Percentiles rank a stretch among this genome's conserved stretches.
Conservation (phyloP, 257 asterid species). For the Fraxinus pennsylvanica region DNA sequence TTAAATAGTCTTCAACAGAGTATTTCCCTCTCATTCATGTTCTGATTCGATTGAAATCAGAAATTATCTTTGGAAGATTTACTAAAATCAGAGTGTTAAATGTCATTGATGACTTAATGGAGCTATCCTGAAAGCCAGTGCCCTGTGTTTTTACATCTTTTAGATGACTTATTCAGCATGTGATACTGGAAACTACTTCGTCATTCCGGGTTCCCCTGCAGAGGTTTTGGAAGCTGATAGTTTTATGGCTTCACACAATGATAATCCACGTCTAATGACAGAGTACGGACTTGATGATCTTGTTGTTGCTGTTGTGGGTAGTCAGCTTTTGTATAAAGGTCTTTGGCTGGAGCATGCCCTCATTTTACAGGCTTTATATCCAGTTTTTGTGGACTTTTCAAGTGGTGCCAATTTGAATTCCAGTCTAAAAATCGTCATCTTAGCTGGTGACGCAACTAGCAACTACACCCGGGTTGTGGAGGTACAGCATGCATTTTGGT, state of each 20-base stretch:
- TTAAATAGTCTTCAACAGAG: not conserved
- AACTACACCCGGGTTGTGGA: slow-evolving; percentile 71
- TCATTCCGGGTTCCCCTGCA: slow-evolving; percentile 79
- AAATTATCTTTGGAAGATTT: not conserved
- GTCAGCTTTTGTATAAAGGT: slow-evolving; percentile 69
- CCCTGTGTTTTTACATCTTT: slow-evolving; percentile 29
- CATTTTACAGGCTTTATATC: slow-evolving; percentile 70
- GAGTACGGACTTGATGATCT: slow-evolving; percentile 49
- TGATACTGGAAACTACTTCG: slow-evolving; percentile 89
- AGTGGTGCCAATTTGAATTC: slow-evolving; percentile 43
- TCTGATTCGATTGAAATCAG: not conserved
- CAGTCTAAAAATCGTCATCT: slow-evolving; percentile 60
- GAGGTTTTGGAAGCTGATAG: slow-evolving; percentile 66
- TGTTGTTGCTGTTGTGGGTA: slow-evolving; percentile 70
- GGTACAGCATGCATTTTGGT: slow-evolving; percentile 44
- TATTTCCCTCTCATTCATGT: not conserved
- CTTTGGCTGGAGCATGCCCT: slow-evolving; percentile 92
- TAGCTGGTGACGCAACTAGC: slow-evolving; percentile 56
- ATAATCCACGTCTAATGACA: slow-evolving; percentile 35
- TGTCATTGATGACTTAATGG: not conserved
- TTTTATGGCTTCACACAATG: slow-evolving; percentile 32
- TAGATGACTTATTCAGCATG: slow-evolving; percentile 78
- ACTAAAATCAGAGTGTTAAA: not conserved
- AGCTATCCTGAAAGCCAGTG: not conserved
- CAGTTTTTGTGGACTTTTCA: slow-evolving; percentile 47